Evolutionary conservation across 148 eudicot genomes (phyloP), one percentile per base, ranked within the genome.

Genomic region (Selenicereus undatus): DNA sequence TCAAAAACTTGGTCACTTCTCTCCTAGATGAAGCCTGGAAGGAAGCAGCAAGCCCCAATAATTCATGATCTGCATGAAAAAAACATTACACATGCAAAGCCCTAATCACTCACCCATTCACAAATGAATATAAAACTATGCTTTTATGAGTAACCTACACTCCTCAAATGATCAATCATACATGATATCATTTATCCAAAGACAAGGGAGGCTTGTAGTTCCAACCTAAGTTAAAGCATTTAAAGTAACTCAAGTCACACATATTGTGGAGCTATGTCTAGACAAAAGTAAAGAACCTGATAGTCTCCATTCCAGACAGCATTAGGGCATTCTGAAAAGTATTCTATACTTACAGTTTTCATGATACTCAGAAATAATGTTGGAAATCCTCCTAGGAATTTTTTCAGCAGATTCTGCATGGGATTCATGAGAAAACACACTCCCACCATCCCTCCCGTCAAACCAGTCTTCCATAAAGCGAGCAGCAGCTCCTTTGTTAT

Each of bases 401-500:
- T 78, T 79, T 45, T 80, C 68, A 30, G 76, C 65, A 32, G 84
- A 70, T 78, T 76, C 80, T 54, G 70, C 21, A 82, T 83, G 77
- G 56, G 86, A 76, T 72, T 78, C 77, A 27, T 77, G 81, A 26
- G 86, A 79, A 82, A 73, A 79, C 11, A 30, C 79, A 78, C 24
- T 74, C 85, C 85, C 87, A 75, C 71, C 77, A 87, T 82, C 82
- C 69, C 83, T 86, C 74, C 85, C 83, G 79, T 91, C 90, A 88
- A 85, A 90, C 97, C 97, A 93, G 85, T 95, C 99, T 87, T 95
- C 99, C 99, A 95, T 93, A 76, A 95, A 92, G 65, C 97, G 90
- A 68, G 98, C 97, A 80, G 97, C 99, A 84, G 97, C 90, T 71
- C 99, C 99, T 90, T 95, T 95, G 85, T 95, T 95, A 86, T 95